Conservation (phyloP, 352 stramenopile species). For the Plasmopara halstedii region DNA sequence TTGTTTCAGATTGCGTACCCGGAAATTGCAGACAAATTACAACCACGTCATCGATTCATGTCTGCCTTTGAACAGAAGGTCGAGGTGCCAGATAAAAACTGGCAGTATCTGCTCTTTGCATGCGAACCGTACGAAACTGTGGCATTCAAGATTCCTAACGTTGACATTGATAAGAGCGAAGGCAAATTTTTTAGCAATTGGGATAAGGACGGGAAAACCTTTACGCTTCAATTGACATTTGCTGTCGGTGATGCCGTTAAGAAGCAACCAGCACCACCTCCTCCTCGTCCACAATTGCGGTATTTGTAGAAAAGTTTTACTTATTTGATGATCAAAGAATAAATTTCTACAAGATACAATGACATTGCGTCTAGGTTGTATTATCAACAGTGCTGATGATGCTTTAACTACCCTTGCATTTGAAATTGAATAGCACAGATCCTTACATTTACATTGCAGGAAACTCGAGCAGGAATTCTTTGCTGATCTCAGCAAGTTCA, state of each 20-base stretch:
- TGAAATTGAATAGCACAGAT: constrained; percentile 16
- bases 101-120: constrained; percentile 97
- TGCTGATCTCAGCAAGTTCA: constrained; percentile 89
- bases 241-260: constrained; percentile 20
- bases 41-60: constrained; percentile 99
- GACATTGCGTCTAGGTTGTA: no score
- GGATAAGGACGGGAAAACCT: constrained; percentile 94
- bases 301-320: constrained; percentile 17
- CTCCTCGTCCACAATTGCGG: constrained; percentile 41
- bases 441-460: constrained; percentile 93
- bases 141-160: constrained; percentile 98
- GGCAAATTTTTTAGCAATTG: constrained; percentile 97
- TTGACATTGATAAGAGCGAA: constrained; percentile 92
- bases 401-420: constrained; percentile 8
- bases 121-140: constrained; percentile 99
- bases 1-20: constrained; percentile 96
- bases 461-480: constrained; percentile 95
- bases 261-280: constrained; percentile 42
- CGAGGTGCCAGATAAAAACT: constrained; percentile 93
- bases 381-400: no score
- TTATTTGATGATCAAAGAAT: not conserved
- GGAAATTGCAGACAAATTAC: constrained; percentile 88
- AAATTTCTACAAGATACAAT: no score
- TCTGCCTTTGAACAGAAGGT: constrained; percentile 98
- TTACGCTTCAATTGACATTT: constrained; percentile 88